A percentile compares a stretch with the other conserved stretches of the same genome.
phyloP scores from a whole-genome alignment of 495 filamentous ascomycete species.

The Cercophora scortea region DNA sequence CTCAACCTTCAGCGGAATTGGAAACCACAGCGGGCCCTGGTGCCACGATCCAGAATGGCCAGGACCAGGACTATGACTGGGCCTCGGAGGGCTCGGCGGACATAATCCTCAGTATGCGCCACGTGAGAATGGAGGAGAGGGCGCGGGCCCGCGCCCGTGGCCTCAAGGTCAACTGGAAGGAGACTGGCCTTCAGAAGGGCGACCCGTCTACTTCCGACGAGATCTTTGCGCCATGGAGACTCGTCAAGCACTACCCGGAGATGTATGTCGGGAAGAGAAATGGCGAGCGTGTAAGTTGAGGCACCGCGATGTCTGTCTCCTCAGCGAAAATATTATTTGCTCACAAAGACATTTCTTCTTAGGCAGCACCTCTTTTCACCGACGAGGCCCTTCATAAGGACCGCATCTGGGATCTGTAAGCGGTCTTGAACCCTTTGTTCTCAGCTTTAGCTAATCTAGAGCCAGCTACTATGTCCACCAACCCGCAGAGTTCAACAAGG shows the following conservation, averaged over 20 bases:
- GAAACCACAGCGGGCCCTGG: background rate
- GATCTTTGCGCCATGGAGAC: constrained; percentile 51
- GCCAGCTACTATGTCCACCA: constrained; percentile 61
- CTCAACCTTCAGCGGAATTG: too few relatives aligned
- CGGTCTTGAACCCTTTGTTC: constrained; percentile 6
- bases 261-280: constrained; percentile 44
- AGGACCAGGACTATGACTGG: constrained; percentile 2
- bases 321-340: background rate
- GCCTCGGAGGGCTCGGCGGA: constrained; percentile 5
- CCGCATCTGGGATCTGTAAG: constrained; percentile 69
- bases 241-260: constrained; percentile 53
- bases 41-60: background rate
- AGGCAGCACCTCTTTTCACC: constrained; percentile 48
- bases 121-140: constrained; percentile 2
- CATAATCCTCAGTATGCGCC: constrained; percentile 11
- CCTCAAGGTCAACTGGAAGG: constrained; percentile 12
- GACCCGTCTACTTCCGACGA: constrained; percentile 13
- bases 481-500: constrained; percentile 28
- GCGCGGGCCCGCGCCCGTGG: background rate
- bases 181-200: constrained; percentile 18
- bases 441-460: background rate
- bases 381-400: constrained; percentile 44
- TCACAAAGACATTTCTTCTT: constrained; percentile 24
- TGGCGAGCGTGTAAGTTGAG: constrained; percentile 30
- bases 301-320: background rate